Evolutionary conservation across 352 stramenopile species (phyloP).

Genomic region (Pythium plurisporium): DNA sequence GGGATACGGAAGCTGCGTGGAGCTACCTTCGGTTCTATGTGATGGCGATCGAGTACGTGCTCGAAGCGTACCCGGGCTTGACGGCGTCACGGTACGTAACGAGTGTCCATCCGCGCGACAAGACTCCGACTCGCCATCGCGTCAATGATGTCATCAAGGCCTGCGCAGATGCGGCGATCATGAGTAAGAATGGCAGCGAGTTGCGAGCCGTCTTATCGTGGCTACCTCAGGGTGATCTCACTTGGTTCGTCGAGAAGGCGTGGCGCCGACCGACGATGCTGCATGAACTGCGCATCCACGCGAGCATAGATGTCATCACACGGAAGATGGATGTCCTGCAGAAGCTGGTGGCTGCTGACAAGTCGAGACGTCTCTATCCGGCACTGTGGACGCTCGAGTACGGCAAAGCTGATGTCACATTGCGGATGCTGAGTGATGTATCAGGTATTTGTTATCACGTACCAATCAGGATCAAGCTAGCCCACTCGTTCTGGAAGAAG

Average conservation of each 20-base stretch:
- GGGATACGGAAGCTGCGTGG: not conserved
- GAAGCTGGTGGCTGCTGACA: not conserved
- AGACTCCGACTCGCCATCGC: not conserved
- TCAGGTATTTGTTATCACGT: slow-evolving; percentile 4
- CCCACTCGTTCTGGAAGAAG: not conserved
- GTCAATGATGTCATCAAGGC: not conserved
- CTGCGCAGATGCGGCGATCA: not conserved
- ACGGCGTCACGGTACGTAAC: not conserved
- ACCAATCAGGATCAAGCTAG: not conserved
- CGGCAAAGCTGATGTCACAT: not conserved
- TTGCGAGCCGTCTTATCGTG: not conserved
- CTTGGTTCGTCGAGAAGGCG: not conserved
- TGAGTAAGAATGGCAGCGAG: not conserved
- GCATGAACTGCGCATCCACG: not conserved
- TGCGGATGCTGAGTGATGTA: slow-evolving; percentile 8
- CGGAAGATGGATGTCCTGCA: slow-evolving; percentile 1
- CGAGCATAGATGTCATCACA: not conserved
- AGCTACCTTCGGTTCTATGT: not conserved
- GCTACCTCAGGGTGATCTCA: not conserved
- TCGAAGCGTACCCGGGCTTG: slow-evolving; percentile 3
- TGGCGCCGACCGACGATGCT: not conserved
- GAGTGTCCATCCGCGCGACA: not conserved
- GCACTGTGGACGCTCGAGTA: too few species aligned
- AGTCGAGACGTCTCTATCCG: too few species aligned
- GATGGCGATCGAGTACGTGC: slow-evolving; percentile 1